Evolutionary conservation across 345 rosid genomes (phyloP).

Genomic region (Acer saccharum): DNA sequence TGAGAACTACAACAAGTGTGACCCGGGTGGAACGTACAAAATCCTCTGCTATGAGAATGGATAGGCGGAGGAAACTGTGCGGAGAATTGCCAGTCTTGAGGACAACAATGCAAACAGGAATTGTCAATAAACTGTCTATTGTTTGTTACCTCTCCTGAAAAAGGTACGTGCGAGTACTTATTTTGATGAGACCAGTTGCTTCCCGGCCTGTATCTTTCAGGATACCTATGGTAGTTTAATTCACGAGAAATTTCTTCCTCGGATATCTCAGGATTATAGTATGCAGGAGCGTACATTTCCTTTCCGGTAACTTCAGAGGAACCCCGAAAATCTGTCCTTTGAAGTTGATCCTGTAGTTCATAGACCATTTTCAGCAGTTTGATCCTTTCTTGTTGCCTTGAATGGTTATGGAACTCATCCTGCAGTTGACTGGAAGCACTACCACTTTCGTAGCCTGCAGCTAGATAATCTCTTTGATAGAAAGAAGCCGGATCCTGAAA

Average conservation of each 20-base stretch:
- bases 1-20: conserved; percentile 36
- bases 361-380: conserved; percentile 50
- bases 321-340: conserved; percentile 30
- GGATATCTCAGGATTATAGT: conserved; percentile 22
- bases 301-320: conserved; percentile 32
- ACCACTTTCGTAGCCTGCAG: conserved; percentile 41
- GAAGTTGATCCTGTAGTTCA: conserved; percentile 63
- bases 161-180: conserved; percentile 34
- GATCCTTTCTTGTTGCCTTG: conserved; percentile 48
- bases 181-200: conserved; percentile 37
- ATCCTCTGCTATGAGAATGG: conserved; percentile 26
- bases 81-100: conserved; percentile 36
- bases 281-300: conserved; percentile 26
- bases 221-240: conserved; percentile 24
- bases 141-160: conserved; percentile 49
- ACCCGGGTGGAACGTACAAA: conserved; percentile 30
- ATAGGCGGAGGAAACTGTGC: conserved; percentile 38
- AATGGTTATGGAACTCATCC: conserved; percentile 37
- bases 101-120: conserved; percentile 35
- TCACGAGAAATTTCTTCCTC: conserved; percentile 25
- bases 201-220: conserved; percentile 28
- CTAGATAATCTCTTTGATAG: conserved; percentile 38
- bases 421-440: conserved; percentile 47
- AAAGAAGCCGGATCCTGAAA: conserved; percentile 39
- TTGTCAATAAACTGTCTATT: conserved; percentile 35